Base-by-base conservation (phyloP, 2,329 filamentous ascomycete species). In the Podosphaera leucotricha region DNA sequence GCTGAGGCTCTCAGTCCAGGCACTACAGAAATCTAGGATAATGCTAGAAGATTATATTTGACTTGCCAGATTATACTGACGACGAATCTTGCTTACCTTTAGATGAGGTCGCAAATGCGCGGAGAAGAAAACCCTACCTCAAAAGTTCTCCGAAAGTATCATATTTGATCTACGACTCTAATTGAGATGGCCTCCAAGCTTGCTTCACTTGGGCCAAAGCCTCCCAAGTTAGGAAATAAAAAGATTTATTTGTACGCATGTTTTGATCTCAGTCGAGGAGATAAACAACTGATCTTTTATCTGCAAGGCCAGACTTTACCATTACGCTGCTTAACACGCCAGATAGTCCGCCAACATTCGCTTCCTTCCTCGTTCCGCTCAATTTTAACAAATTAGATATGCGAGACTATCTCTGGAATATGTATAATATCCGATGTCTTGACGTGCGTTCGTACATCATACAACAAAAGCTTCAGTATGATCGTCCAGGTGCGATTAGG, bases 361-460 rank as follows among this genome's bases (percentile, higher is more conserved):
- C 87, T 50, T 79, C 77, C 55, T 98, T 98, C 72, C 70, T 78
- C 56, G 87, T 94, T 26, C 90, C 90, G 10, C 71, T 95, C 54
- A 76, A 73, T 54, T 85, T 94, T 68, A 92, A 84, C 68, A 98
- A 98, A 65, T 78, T 95, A 62, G 90, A 98, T 61, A 66, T 98
- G 37, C 82, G 85, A 61, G 86, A 94, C 66, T 98, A 95, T 66
- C 77, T 98, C 49, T 81, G 74, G 65, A 77, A 92, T 61, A 72
- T 72, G 38, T 98, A 98, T 68, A 69, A 71, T 48, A 77, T 95
- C 48, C 70, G 77, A 50, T 73, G 78, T 44, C 65, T 73, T 43
- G 68, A 68, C 51, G 75, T 95, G 49, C 80, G 87, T 48, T 85
- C 81, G 44, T 87, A 74, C 57, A 72, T 95, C 57, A 76, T 81